Percentiles rank a stretch among this genome's conserved stretches.
These are phyloP conservation scores for Volutella citrinella DNA, from an alignment of 2,329 filamentous ascomycete species.

Conservation along the genomic window DNA sequence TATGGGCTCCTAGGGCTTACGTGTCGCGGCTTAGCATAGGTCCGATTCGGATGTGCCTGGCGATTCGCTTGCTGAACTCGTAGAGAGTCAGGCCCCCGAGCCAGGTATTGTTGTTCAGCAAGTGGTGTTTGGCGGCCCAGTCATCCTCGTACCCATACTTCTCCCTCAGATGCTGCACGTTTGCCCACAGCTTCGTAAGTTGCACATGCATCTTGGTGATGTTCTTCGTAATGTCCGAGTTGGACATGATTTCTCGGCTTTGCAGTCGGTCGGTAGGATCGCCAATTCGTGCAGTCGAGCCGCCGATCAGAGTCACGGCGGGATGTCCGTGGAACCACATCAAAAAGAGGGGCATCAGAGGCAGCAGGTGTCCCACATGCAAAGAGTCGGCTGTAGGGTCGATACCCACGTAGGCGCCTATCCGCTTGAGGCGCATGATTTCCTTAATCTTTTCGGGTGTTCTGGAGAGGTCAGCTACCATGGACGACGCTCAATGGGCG, in stretches of 20 bases:
- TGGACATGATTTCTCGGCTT: constrained; percentile 53
- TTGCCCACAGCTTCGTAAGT: constrained; percentile 68
- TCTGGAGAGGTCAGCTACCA: constrained; percentile 22
- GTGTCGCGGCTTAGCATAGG: constrained; percentile 87
- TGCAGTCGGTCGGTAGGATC: constrained; percentile 71
- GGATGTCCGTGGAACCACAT: constrained; percentile 74
- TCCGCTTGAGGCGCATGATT: constrained; percentile 61
- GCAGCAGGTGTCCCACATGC: constrained; percentile 76
- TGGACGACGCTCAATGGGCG: neutral
- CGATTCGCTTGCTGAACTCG: constrained; percentile 73
- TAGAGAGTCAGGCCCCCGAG: constrained; percentile 68
- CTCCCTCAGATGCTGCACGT: constrained; percentile 64
- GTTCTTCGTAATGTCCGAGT: constrained; percentile 57
- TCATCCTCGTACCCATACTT: constrained; percentile 63
- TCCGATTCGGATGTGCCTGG: constrained; percentile 71
- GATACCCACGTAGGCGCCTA: constrained; percentile 76
- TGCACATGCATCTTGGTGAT: constrained; percentile 67
- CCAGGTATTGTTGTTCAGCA: constrained; percentile 85
- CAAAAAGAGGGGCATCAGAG: constrained; percentile 82
- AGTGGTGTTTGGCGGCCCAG: constrained; percentile 62
- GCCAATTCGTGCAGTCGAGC: constrained; percentile 74
- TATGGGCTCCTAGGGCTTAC: constrained; percentile 47
- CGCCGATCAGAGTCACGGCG: constrained; percentile 66
- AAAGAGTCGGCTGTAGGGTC: constrained; percentile 79
- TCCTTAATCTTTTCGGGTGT: constrained; percentile 54